These are phyloP conservation scores for Ascocoryne sarcoides DNA, from an alignment of 2,329 filamentous ascomycete genomes.

Conservation along the genomic window DNA sequence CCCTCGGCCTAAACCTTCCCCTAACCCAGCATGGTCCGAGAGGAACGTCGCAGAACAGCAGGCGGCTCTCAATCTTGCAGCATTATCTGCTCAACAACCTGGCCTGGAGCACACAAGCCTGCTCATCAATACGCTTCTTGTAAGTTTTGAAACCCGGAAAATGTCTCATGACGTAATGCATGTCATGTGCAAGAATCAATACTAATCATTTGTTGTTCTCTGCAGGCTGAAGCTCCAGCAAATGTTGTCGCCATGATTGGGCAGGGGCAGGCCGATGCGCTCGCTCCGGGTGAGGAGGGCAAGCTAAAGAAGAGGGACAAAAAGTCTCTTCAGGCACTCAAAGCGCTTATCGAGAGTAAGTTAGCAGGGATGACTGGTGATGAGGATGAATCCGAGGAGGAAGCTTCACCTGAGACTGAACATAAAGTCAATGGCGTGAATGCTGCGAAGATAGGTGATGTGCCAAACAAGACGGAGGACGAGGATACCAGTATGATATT, in stretches of 20 bases:
- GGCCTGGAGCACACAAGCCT: neutral
- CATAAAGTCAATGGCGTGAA: no score
- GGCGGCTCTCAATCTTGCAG: constrained; percentile 54
- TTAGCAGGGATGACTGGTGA: constrained; percentile 4
- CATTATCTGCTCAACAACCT: constrained; percentile 42
- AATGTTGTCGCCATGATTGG: constrained; percentile 33
- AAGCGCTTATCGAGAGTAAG: constrained; percentile 13
- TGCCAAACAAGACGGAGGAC: no score
- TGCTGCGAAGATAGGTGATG: no score
- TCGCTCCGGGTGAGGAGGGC: constrained; percentile 1
- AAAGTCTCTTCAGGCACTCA: constrained; percentile 15
- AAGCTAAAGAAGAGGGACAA: constrained; percentile 9
- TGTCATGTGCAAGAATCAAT: constrained; percentile 11
- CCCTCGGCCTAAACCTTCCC: neutral
- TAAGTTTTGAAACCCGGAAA: constrained; percentile 36
- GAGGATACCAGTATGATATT: no score
- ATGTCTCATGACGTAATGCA: constrained; percentile 22
- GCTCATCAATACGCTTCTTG: constrained; percentile 54
- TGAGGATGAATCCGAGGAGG: no score
- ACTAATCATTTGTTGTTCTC: constrained; percentile 13
- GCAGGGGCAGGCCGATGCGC: constrained; percentile 17
- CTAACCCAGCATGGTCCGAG: neutral
- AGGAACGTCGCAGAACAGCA: constrained; percentile 45
- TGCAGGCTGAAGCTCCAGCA: constrained; percentile 34
- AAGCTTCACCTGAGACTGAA: no score